Evolutionary conservation across 192 early-diverging fungal species (phyloP).

Genomic region (Thoreauomyces humboldtii): DNA sequence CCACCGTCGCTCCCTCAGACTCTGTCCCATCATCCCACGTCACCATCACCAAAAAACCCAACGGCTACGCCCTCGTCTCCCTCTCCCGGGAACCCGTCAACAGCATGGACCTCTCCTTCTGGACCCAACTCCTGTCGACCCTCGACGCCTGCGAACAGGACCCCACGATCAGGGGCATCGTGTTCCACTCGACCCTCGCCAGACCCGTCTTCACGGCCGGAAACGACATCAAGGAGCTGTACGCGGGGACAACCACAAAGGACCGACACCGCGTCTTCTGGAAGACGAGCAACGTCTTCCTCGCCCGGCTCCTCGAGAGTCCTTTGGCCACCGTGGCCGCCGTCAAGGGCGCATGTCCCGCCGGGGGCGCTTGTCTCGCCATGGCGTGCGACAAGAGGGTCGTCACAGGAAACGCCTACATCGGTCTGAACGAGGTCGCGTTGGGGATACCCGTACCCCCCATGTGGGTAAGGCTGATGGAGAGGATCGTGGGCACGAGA

Average conservation of each 20-base stretch:
- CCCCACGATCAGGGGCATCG: constrained; percentile 30
- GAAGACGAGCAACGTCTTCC: constrained; percentile 38
- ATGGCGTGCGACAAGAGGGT: constrained; percentile 37
- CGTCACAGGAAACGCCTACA: neutral
- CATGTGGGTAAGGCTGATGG: constrained; percentile 41
- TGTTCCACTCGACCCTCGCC: constrained; percentile 38
- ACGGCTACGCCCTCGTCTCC: constrained; percentile 18
- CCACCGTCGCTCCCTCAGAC: too few relatives aligned
- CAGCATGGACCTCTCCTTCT: constrained; percentile 32
- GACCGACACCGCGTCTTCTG: constrained; percentile 42
- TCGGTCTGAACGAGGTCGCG: constrained; percentile 34
- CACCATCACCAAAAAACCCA: neutral
- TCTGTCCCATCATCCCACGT: too few relatives aligned
- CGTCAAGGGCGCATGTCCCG: constrained; percentile 48
- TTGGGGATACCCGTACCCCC: constrained; percentile 7
- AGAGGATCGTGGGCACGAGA: constrained; percentile 33
- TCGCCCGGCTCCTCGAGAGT: constrained; percentile 34
- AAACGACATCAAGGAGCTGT: constrained; percentile 44
- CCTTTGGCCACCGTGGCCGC: constrained; percentile 36
- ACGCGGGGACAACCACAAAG: constrained; percentile 34
- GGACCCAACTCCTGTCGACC: constrained; percentile 34
- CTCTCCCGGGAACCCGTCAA: constrained; percentile 40
- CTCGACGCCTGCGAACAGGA: constrained; percentile 32
- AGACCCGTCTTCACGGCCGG: constrained; percentile 49
- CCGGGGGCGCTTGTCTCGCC: constrained; percentile 40